Base-by-base conservation (phyloP, 495 filamentous ascomycete species). In the Aspergillus bertholletiae region DNA sequence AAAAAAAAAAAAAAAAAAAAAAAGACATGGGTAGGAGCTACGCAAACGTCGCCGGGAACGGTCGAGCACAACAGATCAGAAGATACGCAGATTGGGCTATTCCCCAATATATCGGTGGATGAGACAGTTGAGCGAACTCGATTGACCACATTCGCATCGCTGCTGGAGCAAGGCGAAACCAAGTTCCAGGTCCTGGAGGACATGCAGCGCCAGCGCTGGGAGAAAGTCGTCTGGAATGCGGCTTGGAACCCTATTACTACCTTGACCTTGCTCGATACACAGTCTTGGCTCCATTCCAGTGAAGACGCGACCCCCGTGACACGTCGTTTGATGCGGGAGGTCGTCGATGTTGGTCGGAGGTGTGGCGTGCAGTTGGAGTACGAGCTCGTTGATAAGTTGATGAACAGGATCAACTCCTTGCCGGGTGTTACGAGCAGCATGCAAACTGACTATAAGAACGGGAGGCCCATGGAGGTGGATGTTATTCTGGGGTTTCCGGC, bases 221-320 rank as follows among this genome's bases (percentile, higher is more conserved):
- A 77, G 35, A 82, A 82, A 51, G 74, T 80, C 11, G 74, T 80
- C 12, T 81, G 78, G 77, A 82, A 82, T 53, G 77, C 59, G 9
- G 78, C 78, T 0, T 81, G 78, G 78, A 82, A 81, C 58, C 72
- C 77, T 0, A 32, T 80, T 18, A 82, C 78, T 0, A 68, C 79
- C 0, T 54, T 81, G n/a, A 81, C 79, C 0, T 51, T 69, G 58
- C 60, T 79, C n/a, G 77, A 81, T 52, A 78, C 75, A 0, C 67
- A 74, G 15, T 62, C 68, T 1, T 82, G 77, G 76, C 65, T 81
- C 13, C 56, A 61, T 3, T 79, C 77, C 0, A 71, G 69, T 0
- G 50, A 59, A 1, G 72, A 77, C 15, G 76, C 77, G 4, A 70
- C 69, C 18, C 67, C 72, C 0, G 61, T 76, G 22, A 80, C 77